These are phyloP conservation scores for Nitzschia inconspicua DNA, from an alignment of 108 stramenopile genomes.

Conservation along the genomic window DNA sequence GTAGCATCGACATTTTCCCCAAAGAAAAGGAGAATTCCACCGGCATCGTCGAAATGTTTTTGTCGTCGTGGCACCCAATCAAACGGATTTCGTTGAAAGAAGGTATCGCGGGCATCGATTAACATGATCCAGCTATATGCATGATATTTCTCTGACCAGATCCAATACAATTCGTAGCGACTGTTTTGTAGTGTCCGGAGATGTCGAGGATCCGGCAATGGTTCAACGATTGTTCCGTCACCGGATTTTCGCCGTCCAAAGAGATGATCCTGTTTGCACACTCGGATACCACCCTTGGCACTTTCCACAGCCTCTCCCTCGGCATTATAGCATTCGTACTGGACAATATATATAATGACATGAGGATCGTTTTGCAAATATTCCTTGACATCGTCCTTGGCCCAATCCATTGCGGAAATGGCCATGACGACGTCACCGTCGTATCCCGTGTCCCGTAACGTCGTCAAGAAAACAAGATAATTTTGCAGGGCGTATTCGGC, in stretches of 20 bases:
- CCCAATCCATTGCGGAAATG: constrained; percentile 38
- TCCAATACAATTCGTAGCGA: constrained; percentile 89
- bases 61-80: constrained; percentile 25
- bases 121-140: constrained; percentile 74
- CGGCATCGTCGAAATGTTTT: too few relatives aligned
- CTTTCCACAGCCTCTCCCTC: constrained; percentile 34
- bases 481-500: constrained; percentile 68
- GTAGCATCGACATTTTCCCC: constrained; percentile 80
- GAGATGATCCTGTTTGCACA: constrained; percentile 42
- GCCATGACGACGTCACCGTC: constrained; percentile 75
- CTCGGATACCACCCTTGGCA: constrained; percentile 36
- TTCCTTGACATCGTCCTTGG: constrained; percentile 54
- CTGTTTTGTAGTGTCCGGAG: constrained; percentile 77
- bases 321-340: constrained; percentile 61
- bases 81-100: constrained; percentile 77
- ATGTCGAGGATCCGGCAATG: constrained; percentile 58
- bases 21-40: constrained; percentile 72
- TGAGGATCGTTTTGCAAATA: constrained; percentile 58
- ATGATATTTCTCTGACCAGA: constrained; percentile 69
- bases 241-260: constrained; percentile 25
- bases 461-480: constrained; percentile 74
- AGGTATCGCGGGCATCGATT: constrained; percentile 77
- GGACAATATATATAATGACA: constrained; percentile 57
- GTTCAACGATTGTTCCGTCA: constrained; percentile 16
- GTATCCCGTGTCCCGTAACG: constrained; percentile 54